Evolutionary conservation across 176 grass and related monocot species (phyloP).

Genomic region (Carex pumila): DNA sequence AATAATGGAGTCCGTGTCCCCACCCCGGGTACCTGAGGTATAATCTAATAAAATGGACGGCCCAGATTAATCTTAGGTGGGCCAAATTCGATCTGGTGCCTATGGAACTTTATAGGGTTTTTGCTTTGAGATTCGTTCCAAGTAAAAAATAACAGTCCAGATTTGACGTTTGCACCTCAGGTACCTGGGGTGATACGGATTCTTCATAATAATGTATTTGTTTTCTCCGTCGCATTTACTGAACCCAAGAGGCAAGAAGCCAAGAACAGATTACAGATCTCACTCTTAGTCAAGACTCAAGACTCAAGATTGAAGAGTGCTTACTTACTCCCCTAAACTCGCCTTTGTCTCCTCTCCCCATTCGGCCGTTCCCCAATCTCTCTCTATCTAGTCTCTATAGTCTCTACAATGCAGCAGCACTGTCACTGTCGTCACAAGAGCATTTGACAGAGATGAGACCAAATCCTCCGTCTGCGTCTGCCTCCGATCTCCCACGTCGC

Average conservation of each 20-base stretch:
- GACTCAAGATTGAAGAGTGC: background rate
- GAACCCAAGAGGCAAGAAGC: slow-evolving; percentile 12
- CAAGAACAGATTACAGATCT: slow-evolving; percentile 22
- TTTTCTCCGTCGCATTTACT: slow-evolving; percentile 16
- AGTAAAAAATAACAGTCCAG: too few relatives aligned
- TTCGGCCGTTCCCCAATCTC: background rate
- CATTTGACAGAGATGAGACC: background rate
- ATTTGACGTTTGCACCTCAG: too few relatives aligned
- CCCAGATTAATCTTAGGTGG: too few relatives aligned
- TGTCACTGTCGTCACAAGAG: background rate
- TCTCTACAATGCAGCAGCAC: slow-evolving; percentile 11
- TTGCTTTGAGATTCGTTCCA: too few relatives aligned
- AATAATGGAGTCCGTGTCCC: too few relatives aligned
- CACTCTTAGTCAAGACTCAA: too few relatives aligned
- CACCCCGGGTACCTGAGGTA: too few relatives aligned
- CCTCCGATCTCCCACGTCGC: background rate
- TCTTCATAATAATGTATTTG: too few relatives aligned
- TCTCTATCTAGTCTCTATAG: background rate
- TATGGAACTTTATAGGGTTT: too few relatives aligned
- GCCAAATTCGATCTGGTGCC: too few relatives aligned
- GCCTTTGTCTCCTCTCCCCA: background rate
- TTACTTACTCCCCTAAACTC: background rate
- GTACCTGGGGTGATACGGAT: too few relatives aligned
- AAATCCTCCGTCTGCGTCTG: slow-evolving; percentile 8
- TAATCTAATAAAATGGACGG: too few relatives aligned